Evolutionary conservation across 2,329 filamentous ascomycete species (phyloP).

Genomic region (Ascomycota sp.): DNA sequence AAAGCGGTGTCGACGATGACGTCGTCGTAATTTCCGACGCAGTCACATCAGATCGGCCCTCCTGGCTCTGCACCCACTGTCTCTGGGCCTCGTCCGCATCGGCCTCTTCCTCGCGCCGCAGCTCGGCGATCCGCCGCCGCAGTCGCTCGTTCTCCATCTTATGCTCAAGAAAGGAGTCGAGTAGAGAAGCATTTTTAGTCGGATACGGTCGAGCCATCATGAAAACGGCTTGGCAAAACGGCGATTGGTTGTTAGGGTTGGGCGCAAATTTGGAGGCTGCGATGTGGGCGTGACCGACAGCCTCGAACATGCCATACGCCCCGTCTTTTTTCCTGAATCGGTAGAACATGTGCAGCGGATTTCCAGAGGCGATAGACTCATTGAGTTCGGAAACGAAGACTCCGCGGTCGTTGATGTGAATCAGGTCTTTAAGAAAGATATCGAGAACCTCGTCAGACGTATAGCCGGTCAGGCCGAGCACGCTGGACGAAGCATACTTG

Average conservation of each 20-base stretch:
- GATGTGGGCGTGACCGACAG: conserved; percentile 80
- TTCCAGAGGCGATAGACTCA: conserved; percentile 65
- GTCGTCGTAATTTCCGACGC: conserved; percentile 22
- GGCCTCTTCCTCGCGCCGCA: conserved; percentile 67
- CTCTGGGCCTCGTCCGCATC: conserved; percentile 46
- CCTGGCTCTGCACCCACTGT: conserved; percentile 36
- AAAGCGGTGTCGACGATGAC: conserved; percentile 11
- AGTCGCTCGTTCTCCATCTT: conserved; percentile 89
- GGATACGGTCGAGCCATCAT: conserved; percentile 83
- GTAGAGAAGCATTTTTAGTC: conserved; percentile 59
- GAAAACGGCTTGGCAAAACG: conserved; percentile 73
- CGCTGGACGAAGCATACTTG: conserved; percentile 65
- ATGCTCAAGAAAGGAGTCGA: conserved; percentile 88
- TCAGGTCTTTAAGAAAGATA: conserved; percentile 54
- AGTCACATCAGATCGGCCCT: conserved; percentile 30
- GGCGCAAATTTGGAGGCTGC: conserved; percentile 42
- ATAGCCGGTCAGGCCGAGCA: conserved; percentile 54
- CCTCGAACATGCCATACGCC: conserved; percentile 61
- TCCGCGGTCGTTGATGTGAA: conserved; percentile 66
- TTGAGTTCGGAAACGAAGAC: conserved; percentile 76
- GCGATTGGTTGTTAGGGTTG: conserved; percentile 38
- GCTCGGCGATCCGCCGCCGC: conserved; percentile 59
- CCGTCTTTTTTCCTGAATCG: conserved; percentile 56
- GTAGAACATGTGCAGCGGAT: conserved; percentile 64
- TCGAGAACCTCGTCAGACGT: conserved; percentile 46